phyloP scores from a whole-genome alignment of 2,329 filamentous ascomycete species.

The Neonectria ditissima region DNA sequence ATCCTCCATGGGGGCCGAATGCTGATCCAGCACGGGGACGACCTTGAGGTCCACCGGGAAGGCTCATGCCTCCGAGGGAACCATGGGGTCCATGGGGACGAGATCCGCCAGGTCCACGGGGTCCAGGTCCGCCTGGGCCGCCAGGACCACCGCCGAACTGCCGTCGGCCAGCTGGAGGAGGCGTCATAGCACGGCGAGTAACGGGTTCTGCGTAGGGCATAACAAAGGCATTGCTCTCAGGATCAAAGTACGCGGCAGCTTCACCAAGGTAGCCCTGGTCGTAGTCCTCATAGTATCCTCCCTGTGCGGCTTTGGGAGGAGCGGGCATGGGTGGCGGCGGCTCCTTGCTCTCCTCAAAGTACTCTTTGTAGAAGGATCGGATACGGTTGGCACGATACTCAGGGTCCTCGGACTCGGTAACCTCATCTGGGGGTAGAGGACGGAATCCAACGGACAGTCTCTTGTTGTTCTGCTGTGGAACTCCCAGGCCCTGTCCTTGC shows the following conservation, averaged over 20 bases:
- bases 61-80: conserved; percentile 62
- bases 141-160: conserved; percentile 52
- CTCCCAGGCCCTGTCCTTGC: conserved; percentile 57
- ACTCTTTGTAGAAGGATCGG: conserved; percentile 99
- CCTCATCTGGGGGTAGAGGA: conserved; percentile 87
- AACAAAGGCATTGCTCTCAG: conserved; percentile 76
- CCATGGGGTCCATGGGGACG: conserved; percentile 57
- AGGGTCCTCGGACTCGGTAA: conserved; percentile 84
- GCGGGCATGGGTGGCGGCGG: conserved; percentile 57
- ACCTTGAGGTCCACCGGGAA: conserved; percentile 61
- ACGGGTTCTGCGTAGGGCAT: conserved; percentile 88
- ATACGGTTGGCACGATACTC: conserved; percentile 96
- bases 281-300: conserved; percentile 79
- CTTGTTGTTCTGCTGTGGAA: conserved; percentile 67
- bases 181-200: conserved; percentile 93
- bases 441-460: conserved; percentile 80
- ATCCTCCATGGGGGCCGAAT: conserved; percentile 59
- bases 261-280: conserved; percentile 77
- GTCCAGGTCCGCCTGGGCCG: conserved; percentile 40
- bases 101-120: conserved; percentile 42
- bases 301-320: conserved; percentile 41
- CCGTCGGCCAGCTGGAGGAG: conserved; percentile 74
- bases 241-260: conserved; percentile 72
- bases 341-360: conserved; percentile 84
- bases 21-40: conserved; percentile 66